phyloP scores from a whole-genome alignment of 179 eudicot species.

The Beta lomatogona region DNA sequence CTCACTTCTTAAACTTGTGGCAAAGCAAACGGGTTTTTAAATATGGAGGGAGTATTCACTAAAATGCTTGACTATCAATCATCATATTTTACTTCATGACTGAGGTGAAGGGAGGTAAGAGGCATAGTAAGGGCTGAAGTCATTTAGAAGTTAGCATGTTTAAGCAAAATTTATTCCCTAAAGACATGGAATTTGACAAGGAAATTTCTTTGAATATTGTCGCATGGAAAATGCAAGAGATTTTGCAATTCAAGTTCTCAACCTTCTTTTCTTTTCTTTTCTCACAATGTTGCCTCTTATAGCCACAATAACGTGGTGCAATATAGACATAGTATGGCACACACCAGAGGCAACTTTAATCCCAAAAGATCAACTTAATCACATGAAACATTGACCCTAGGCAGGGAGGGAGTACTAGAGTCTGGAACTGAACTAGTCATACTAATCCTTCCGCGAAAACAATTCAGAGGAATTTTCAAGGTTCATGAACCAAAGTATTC shows the following conservation, averaged over 20 bases:
- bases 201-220: no score
- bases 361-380: background rate
- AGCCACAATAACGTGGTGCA: background rate
- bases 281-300: background rate
- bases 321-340: no score
- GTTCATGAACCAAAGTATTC: background rate
- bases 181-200: background rate
- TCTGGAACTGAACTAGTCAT: background rate
- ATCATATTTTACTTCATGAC: background rate
- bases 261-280: background rate
- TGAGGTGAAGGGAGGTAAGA: background rate
- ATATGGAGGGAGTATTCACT: no score
- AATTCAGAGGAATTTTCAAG: background rate
- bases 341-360: background rate
- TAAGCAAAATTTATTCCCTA: background rate
- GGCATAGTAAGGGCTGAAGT: background rate
- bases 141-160: background rate
- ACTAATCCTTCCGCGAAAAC: no score
- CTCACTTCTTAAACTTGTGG: no score
- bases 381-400: background rate
- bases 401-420: background rate
- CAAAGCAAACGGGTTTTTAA: no score
- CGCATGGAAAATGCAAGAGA: no score
- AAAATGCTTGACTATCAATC: background rate
- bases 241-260: background rate